Evolutionary conservation across 192 early-diverging fungal genomes (phyloP).

Genomic region (Coemansia sp.): DNA sequence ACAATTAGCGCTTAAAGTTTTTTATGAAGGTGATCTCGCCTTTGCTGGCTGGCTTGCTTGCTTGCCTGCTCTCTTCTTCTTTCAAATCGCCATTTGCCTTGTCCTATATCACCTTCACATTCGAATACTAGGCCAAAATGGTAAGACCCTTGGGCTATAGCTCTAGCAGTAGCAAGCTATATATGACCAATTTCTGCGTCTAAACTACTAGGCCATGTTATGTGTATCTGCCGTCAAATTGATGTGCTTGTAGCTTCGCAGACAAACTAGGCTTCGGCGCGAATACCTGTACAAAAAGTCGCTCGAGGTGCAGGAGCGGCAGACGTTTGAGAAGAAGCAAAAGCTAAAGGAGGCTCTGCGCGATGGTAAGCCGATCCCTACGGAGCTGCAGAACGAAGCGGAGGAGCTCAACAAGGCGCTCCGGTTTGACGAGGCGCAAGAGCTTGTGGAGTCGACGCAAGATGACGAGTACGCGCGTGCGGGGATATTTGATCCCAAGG

Average conservation of each 20-base stretch:
- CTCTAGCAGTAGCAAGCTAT: neutral
- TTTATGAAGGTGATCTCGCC: neutral
- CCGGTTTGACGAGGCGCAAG: conserved; percentile 86
- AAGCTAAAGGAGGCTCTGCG: conserved; percentile 86
- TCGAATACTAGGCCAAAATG: neutral
- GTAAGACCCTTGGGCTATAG: neutral
- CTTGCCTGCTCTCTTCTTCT: neutral
- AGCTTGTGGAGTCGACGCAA: conserved; percentile 71
- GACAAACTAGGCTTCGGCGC: conserved; percentile 83
- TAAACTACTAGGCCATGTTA: neutral
- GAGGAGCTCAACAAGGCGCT: conserved; percentile 75
- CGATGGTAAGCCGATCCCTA: conserved; percentile 88
- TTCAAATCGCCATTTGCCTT: no score
- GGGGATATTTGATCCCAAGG: conserved; percentile 92
- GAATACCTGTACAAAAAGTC: conserved; percentile 98
- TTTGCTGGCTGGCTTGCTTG: neutral
- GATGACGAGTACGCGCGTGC: conserved; percentile 98
- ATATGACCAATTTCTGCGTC: neutral
- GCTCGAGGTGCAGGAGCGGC: conserved; percentile 88
- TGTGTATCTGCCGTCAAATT: neutral
- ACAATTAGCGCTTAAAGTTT: neutral
- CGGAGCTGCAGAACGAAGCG: conserved; percentile 81
- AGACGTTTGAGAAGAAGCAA: conserved; percentile 93
- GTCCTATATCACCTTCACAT: neutral
- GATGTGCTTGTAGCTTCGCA: conserved; percentile 56